Conservation (phyloP, 768 basidiomycete species). For the Mycena filopes region DNA sequence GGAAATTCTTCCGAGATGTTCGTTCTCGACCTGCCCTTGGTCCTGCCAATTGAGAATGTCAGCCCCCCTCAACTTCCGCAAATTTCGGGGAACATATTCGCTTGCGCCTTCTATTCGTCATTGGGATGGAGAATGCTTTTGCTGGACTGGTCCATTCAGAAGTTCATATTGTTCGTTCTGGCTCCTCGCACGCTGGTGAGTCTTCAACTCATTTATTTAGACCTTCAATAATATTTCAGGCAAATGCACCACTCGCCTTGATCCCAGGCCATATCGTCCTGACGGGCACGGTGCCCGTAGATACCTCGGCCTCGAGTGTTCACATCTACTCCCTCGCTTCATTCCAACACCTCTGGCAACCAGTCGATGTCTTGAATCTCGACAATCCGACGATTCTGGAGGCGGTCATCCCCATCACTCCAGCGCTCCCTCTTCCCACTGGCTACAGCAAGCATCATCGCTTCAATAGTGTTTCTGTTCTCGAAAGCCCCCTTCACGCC, state of each 20-base stretch:
- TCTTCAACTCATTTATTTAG: neutral
- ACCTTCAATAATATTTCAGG: neutral
- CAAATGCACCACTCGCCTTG: neutral
- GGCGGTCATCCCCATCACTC: no score
- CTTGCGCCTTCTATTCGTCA: neutral
- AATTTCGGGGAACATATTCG: neutral
- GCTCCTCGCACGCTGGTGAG: no score
- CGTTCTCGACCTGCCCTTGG: no score
- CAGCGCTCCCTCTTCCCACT: no score
- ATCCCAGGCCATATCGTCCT: constrained; percentile 1
- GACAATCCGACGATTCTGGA: no score
- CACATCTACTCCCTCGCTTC: neutral
- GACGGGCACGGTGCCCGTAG: no score
- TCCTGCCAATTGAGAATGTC: no score
- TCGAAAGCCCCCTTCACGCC: no score
- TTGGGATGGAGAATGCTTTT: neutral
- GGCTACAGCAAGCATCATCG: no score
- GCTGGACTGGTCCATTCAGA: neutral
- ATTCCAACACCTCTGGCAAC: neutral
- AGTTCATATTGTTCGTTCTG: neutral
- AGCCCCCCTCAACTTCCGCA: no score
- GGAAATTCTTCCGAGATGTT: no score
- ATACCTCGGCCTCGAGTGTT: neutral
- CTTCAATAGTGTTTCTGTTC: no score
- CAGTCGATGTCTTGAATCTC: neutral